A percentile compares a stretch with the other conserved stretches of the same genome.
These are phyloP conservation scores for Dothideomycetes sp. DNA, from an alignment of 2,329 filamentous ascomycete genomes.

Conservation along the genomic window DNA sequence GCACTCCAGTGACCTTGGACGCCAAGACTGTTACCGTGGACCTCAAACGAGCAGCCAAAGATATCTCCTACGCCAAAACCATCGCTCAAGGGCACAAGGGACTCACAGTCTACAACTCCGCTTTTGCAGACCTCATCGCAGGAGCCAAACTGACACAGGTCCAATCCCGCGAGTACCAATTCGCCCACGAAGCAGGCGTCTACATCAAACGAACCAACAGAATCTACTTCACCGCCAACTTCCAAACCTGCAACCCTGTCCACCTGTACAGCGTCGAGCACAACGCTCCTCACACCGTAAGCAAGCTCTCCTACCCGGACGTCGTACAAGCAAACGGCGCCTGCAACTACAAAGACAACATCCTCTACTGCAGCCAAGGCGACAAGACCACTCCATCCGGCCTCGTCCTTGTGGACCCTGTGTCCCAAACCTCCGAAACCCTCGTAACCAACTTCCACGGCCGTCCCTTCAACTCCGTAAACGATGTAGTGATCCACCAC, in stretches of 20 bases:
- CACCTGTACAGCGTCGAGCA: constrained; percentile 15
- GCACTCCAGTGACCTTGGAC: not conserved
- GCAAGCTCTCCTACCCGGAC: constrained; percentile 4
- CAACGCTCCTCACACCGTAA: constrained; percentile 12
- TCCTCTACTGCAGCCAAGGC: constrained; percentile 14
- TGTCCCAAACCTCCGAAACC: not conserved
- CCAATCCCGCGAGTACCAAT: constrained; percentile 8
- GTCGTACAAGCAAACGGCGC: constrained; percentile 13
- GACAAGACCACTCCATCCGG: constrained; percentile 9
- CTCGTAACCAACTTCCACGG: constrained; percentile 50
- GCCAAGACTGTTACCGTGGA: constrained; percentile 3
- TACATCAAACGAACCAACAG: constrained; percentile 14
- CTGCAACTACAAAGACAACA: constrained; percentile 12
- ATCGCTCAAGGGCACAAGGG: not conserved
- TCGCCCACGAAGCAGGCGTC: constrained; percentile 22
- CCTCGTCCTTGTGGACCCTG: constrained; percentile 10
- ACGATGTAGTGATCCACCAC: constrained; percentile 43
- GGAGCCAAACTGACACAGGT: constrained; percentile 2
- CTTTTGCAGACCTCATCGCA: constrained; percentile 1
- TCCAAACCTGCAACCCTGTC: constrained; percentile 15
- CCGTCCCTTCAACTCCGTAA: constrained; percentile 49
- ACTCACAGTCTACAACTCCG: constrained; percentile 4
- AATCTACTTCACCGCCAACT: constrained; percentile 24
- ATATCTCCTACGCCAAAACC: constrained; percentile 2
- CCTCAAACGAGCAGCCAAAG: constrained; percentile 6